A percentile compares a stretch with the other conserved stretches of the same genome.
phyloP scores from a whole-genome alignment of 2,329 filamentous ascomycete genomes.

The Fusarium pseudoanthophilum region DNA sequence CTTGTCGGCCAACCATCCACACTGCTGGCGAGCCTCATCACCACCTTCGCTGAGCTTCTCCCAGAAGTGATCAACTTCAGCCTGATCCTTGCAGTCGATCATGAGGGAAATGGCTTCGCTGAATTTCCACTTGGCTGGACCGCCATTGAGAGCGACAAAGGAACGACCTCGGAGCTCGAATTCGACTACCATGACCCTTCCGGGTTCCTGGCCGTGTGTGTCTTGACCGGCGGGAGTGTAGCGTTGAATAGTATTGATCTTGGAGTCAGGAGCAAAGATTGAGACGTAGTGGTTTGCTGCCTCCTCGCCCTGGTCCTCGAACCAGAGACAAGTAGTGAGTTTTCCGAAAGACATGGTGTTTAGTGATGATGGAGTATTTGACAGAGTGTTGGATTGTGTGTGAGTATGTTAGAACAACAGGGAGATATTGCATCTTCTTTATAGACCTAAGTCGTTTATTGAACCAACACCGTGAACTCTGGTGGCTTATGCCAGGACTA shows the following conservation, averaged over 20 bases:
- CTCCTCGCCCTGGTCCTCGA: constrained; percentile 54
- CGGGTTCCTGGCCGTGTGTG: constrained; percentile 47
- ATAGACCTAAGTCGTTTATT: background rate
- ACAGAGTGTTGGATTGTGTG: background rate
- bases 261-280: constrained; percentile 53
- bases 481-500: constrained; percentile 14
- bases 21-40: constrained; percentile 50
- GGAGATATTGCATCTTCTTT: background rate
- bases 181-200: constrained; percentile 49
- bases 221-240: constrained; percentile 47
- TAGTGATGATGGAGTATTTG: background rate
- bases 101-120: constrained; percentile 56
- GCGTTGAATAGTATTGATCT: constrained; percentile 48
- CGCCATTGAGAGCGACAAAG: constrained; percentile 58
- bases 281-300: constrained; percentile 55
- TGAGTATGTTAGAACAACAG: background rate
- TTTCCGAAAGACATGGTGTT: constrained; percentile 34
- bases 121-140: constrained; percentile 52
- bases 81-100: constrained; percentile 57
- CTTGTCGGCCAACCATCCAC: constrained; percentile 59
- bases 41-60: constrained; percentile 54
- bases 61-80: constrained; percentile 61
- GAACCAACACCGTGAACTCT: background rate
- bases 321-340: constrained; percentile 54
- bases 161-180: constrained; percentile 54